phyloP scores from a whole-genome alignment of 106 monocot species.

The Allium cepa region DNA sequence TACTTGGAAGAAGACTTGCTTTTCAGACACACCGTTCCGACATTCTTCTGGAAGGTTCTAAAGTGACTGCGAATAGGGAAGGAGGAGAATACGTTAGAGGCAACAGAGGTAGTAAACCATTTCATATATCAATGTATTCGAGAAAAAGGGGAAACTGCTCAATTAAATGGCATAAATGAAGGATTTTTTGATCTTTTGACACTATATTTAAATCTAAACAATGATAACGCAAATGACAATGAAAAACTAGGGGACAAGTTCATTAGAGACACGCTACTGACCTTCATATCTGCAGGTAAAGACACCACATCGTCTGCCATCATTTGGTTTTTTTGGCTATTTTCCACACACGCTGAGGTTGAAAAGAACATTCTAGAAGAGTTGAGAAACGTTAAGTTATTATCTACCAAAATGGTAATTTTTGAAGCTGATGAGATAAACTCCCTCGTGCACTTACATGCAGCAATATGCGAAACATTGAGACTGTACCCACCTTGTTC shows the following conservation, averaged over 20 bases:
- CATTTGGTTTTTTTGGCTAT: conserved; percentile 60
- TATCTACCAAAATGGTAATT: background rate
- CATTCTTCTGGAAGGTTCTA: conserved; percentile 19
- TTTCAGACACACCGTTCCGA: conserved; percentile 17
- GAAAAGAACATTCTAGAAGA: conserved; percentile 47
- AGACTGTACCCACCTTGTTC: conserved; percentile 49
- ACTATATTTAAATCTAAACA: conserved; percentile 1
- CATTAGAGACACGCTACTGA: conserved; percentile 34
- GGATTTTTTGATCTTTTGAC: conserved; percentile 8
- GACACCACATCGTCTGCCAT: conserved; percentile 45
- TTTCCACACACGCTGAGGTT: conserved; percentile 23
- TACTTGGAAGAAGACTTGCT: conserved; percentile 12
- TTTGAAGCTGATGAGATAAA: background rate
- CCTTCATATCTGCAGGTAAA: conserved; percentile 44
- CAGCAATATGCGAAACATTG: conserved; percentile 47
- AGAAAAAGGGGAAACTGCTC: conserved; percentile 19
- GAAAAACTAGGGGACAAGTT: conserved; percentile 17
- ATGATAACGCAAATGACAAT: conserved; percentile 1
- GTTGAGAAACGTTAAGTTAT: conserved; percentile 1
- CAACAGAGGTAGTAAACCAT: conserved; percentile 12
- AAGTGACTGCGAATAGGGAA: conserved; percentile 8
- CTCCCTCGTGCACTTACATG: conserved; percentile 39
- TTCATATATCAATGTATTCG: conserved; percentile 10
- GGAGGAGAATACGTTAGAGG: conserved; percentile 20
- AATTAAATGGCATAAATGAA: conserved; percentile 11